Evolutionary conservation across 192 early-diverging fungal species (phyloP), one percentile per base, ranked within the genome.

Genomic region (Rhizophagus clarus): DNA sequence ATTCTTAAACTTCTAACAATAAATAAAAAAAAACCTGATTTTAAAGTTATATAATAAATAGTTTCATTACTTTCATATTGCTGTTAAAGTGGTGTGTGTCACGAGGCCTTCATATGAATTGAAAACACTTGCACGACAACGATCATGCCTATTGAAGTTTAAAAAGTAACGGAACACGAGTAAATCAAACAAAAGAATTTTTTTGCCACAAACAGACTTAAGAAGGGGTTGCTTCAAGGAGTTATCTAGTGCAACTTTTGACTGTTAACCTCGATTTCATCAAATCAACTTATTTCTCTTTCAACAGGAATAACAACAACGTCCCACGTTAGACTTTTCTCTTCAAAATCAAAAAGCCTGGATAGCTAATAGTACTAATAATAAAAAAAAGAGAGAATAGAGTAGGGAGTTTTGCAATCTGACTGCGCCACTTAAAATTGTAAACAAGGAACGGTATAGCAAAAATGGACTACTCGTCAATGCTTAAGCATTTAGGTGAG

Each of bases 101-200:
- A 68, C 66, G 22, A 34, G 66, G 5, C 12, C 66, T 68, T 68
- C 66, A 68, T 68, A 68, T 68, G 66, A 68, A 68, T 68, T 28
- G 66, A 15, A 12, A 24, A 28, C 26, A 68, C 66, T 28, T 72
- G 71, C 34, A n/a, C 11, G 45, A 72, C 45, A 26, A 28, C 24
- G 34, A 37, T 37, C 32, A 24, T 72, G 28, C 37, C 71, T 28
- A 26, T 47, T 72, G 11, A 40, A 37, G 71, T n/a, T 26, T 49
- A 72, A n/a, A 71, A 72, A 40, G 71, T 40, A 72, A 72, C 71
- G 71, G 17, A 72, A 14, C 71, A 72, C 71, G 71, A 49, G 71
- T 49, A 12, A 72, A 72, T 47, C 71, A 72, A 72, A 72, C 42
- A 72, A 72, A 72, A 67, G 17, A 40, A 31, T 31, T 26, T 24